Evolutionary conservation across 176 grass and related monocot genomes (phyloP), one percentile per base, ranked within the genome.

Genomic region (Rhipidocladum racemiflorum): DNA sequence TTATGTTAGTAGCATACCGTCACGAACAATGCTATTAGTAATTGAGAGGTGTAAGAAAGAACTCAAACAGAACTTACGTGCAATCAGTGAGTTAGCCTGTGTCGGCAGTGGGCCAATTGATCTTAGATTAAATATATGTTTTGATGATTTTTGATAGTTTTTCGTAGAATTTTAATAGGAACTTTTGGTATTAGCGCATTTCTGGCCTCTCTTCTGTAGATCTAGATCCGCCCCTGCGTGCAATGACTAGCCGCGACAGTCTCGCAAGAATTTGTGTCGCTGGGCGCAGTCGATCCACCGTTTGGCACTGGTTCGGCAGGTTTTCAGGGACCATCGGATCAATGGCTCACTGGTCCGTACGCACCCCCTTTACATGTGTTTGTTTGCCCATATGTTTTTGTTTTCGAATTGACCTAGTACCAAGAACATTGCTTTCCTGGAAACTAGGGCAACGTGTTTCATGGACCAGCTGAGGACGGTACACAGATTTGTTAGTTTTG

Each of bases 371-470:
- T 28, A n/a, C 72, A 84, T 34, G 71, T 0, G 79, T 43, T 15
- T 25, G 73, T 40, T 66, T 28, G 25, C 57, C 12, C 61, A 84
- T 32, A 61, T 5, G 80, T 44, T 0, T 0, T 10, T 10, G 35
- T 32, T 65, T 56, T 80, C 38, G 38, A 34, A 25, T 25, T 60
- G 77, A 75, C 24, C 72, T 13, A 36, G 68, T 29, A 23, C 51
- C 3, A 63, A 44, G 53, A 68, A 61, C 53, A 43, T 68, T 76
- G 53, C 21, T 77, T 72, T 77, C 87, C 83, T 77, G 18, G 66
- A 85, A 85, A 71, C 45, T 9, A 81, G 77, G 77, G 87, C 45
- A 85, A 21, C 25, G 38, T 64, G 83, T 81, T 12, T 13, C 77
- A 38, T 85, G 77, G 77, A 89, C 64, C 83, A 85, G 27, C 5